A percentile compares a stretch with the other conserved stretches of the same genome.
Conservation (phyloP, 164 flowering plant genomes). For the Annona cherimola region DNA sequence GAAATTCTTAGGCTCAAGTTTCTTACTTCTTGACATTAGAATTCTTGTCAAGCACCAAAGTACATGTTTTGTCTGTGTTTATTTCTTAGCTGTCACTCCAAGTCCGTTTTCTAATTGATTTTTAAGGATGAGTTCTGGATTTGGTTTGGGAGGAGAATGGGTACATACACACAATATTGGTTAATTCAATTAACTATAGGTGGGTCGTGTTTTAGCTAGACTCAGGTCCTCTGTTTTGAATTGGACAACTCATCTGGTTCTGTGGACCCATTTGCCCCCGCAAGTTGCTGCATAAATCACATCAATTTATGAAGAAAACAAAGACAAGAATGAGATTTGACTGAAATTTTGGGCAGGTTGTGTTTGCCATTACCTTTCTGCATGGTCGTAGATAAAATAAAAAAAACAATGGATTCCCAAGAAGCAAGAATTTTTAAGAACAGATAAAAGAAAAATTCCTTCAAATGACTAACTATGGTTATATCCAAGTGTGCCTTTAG, state of each 20-base stretch:
- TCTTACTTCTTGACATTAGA: no score
- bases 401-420: background rate
- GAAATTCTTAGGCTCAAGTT: no score
- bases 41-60: no score
- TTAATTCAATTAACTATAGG: no score
- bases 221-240: background rate
- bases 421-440: background rate
- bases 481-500: constrained; percentile 8
- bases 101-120: no score
- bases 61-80: no score
- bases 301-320: background rate
- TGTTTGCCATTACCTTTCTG: background rate
- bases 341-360: background rate
- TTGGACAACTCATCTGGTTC: background rate
- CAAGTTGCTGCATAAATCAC: background rate
- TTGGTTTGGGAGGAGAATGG: no score
- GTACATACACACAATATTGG: no score
- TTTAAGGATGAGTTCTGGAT: no score
- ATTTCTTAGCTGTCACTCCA: no score
- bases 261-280: background rate
- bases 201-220: no score
- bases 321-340: constrained; percentile 8
- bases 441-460: constrained; percentile 1
- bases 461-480: constrained; percentile 9
- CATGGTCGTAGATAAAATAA: background rate